Base-by-base conservation (phyloP, 306 rosid genomes). In the Begonia fuchsioides region DNA sequence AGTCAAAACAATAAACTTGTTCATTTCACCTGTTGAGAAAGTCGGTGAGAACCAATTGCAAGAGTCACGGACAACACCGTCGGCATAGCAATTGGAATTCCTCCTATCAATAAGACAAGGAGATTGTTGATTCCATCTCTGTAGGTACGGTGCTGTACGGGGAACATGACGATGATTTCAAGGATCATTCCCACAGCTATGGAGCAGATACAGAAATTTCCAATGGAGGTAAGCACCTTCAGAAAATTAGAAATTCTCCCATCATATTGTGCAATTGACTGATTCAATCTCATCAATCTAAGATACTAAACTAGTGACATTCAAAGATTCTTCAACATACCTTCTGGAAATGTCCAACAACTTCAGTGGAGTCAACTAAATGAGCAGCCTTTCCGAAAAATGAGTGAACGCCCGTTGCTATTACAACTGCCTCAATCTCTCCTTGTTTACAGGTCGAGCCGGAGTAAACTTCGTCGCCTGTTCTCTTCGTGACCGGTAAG, bases 81-180 rank as follows among this genome's bases (percentile, higher is more conserved):
- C 60, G 95, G 95, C 93, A 85, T 85, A n/a, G 95, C 95, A 17
- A 85, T 85, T 10, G 95, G 95, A 44, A 85, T 85, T 68, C 95
- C 95, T 66, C 95, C 95, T 56, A 85, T 85, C 52, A 85, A 70
- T 68, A 85, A 93, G 57, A 85, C 95, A 64, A 85, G 95, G 70
- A 85, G 95, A 68, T 85, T 85, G 78, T 85, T 75, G 68, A 85
- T 85, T 57, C 93, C 93, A 54, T 85, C 80, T 62, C 95, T 74
- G 68, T 81, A 85, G 15, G 87, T 72, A 43, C 93, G 81, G 18
- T 73, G 72, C 71, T 85, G 82, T 63, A 85, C 56, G 1, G 95
- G 78, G 58, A 70, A 85, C 95, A 85, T 85, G 68, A 85, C 79
- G 44, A 85, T 71, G 63, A 85, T 81, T 78, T 85, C 95, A 63